Evolutionary conservation across 179 eudicot species (phyloP).

Genomic region (Camellia oleifera): DNA sequence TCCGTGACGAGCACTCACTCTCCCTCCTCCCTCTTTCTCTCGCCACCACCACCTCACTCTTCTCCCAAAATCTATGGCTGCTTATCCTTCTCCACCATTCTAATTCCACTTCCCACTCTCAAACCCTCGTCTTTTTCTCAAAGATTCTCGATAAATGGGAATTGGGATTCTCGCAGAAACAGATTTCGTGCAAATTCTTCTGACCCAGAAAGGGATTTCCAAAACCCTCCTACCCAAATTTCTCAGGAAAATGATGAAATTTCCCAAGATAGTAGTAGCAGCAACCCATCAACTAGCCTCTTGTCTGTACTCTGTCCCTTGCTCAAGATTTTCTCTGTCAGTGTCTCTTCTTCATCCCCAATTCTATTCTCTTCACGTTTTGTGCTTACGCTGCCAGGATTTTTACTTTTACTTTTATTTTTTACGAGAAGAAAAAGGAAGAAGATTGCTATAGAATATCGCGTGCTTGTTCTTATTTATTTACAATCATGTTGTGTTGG

Average conservation of each 20-base stretch:
- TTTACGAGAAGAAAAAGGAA: neutral
- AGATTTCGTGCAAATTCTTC: neutral
- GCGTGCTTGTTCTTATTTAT: neutral
- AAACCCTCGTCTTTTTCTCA: neutral
- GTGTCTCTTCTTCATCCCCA: neutral
- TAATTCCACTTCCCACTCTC: neutral
- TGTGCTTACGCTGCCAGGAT: neutral
- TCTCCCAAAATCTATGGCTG: neutral
- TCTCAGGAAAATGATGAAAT: neutral
- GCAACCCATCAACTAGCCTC: constrained; percentile 31
- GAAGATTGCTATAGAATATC: neutral
- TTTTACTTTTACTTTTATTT: neutral
- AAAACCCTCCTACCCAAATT: neutral
- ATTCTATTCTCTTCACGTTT: neutral
- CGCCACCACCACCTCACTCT: neutral
- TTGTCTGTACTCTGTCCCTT: constrained; percentile 51
- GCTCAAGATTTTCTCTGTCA: constrained; percentile 43
- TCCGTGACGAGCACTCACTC: constrained; percentile 6
- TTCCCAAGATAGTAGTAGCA: constrained; percentile 15
- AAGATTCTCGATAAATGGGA: neutral
- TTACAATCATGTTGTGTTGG: neutral
- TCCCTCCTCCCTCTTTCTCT: neutral
- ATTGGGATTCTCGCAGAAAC: neutral
- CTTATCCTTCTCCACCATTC: neutral
- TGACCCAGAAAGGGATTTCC: constrained; percentile 20